Evolutionary conservation across 208 protist species (phyloP), one percentile per base, ranked within the genome.

Genomic region (Acanthamoeba triangularis): DNA sequence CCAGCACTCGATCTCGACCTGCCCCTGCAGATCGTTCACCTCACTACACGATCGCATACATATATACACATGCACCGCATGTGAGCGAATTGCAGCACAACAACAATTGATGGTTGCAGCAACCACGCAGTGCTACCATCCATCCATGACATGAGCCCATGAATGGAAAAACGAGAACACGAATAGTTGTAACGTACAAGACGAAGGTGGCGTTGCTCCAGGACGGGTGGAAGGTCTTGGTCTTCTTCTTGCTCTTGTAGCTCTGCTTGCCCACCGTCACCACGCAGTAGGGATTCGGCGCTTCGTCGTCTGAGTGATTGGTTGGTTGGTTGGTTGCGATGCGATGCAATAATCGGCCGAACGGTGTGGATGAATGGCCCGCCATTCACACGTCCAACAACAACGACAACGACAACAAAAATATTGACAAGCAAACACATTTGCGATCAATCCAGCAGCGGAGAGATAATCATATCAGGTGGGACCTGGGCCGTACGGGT

Each of bases 171-270:
- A 28, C 2, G 2, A 28, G n/a, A 20, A 28, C 2, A 78, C 3
- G 3, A 28, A 0, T n/a, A 28, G 59, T 2, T 6, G 67, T 7
- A 44, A 44, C 76, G 76, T 56, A 85, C 76, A 59, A 85, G 14
- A 85, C 76, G n/a, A 85, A 85, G 4, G 76, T 85, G 23, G 76
- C 76, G 47, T 85, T 85, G 76, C 76, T 85, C 76, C 76, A 85
- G 23, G 41, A 37, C 16, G 76, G 76, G 47, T 85, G 76, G 47
- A 59, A 85, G 20, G 76, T 85, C 76, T 85, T 85, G 47, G 35
- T 85, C 76, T 85, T 85, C 76, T 85, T 85, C 76, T 85, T 85
- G 47, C 76, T 85, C 47, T 85, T 85, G 76, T 85, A 85, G 47
- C 41, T 85, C 44, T 85, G 76, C 47, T 85, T 85, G 41, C 76